Evolutionary conservation across 352 stramenopile genomes (phyloP), one percentile per base, ranked within the genome.

Genomic region (Phytopythium aichiense): DNA sequence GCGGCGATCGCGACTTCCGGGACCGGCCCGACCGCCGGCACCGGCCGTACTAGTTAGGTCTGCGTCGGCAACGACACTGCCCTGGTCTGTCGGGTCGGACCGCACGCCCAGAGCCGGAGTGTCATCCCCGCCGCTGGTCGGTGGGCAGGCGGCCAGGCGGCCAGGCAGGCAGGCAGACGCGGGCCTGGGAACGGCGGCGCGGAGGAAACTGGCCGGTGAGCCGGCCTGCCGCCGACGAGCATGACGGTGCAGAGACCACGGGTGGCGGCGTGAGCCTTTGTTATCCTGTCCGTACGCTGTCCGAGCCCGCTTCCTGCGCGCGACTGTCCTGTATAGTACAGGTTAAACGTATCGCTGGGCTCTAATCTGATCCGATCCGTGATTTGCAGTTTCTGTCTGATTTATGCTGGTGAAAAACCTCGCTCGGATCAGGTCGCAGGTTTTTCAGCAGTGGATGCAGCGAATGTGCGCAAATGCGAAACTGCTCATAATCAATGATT

Each of bases 11-110:
- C 45, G 73, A 82, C 58, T 82, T 77, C 53, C 70, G 77, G 31
- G 74, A 82, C 60, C 71, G 77, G 52, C 56, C 73, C n/a, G 74
- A 84, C 52, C 67, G 69, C 30, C 79, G 81, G 42, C 80, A 86
- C 42, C 81, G 81, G 50, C 81, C 81, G 23, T 91, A 91, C 67
- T 91, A 60, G 28, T 54, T 54, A 54, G 48, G 11, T 16, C 30
- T 38, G 13, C 22, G 45, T 33, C 45, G 12, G n/a, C 22, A n/a
- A 31, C 45, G 45, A 23, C n/a, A 18, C 25, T 23, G 45, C 20
- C 22, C 22, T 4, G 22, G 28, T 25, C 20, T 7, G 16, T 25
- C n/a, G 18, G 16, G 13, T 49, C 42, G 20, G 42, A n/a, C 42
- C 18, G 12, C 12, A 18, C 42, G 1, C 7, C n/a, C 42, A n/a